A percentile compares a stretch with the other conserved stretches of the same genome.
These are phyloP conservation scores for Fragaria vesca DNA, from an alignment of 306 rosid genomes.

Conservation along the genomic window DNA sequence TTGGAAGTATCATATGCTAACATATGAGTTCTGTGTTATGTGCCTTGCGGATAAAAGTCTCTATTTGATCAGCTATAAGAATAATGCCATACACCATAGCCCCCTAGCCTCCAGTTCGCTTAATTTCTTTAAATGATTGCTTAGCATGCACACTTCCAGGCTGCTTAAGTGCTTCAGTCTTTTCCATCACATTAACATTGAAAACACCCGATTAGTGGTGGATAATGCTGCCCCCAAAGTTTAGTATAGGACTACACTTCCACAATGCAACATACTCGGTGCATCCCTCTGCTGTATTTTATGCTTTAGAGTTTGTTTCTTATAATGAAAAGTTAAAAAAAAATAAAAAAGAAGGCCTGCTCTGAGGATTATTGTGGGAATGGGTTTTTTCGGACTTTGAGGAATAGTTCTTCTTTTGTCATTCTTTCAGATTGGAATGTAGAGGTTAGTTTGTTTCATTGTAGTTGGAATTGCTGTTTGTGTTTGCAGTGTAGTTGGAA, in stretches of 20 bases:
- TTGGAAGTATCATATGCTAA: background rate
- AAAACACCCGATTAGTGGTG: background rate
- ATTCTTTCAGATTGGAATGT: background rate
- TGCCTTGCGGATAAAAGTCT: background rate
- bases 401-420: background rate
- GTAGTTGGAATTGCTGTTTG: background rate
- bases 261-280: background rate
- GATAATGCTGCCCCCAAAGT: background rate
- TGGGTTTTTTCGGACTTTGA: background rate
- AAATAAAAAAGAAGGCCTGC: background rate
- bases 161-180: background rate
- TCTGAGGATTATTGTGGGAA: background rate
- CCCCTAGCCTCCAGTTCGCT: background rate
- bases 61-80: background rate
- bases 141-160: background rate
- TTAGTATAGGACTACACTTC: background rate
- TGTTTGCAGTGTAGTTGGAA: background rate
- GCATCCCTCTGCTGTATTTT: background rate
- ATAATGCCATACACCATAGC: background rate
- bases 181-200: background rate
- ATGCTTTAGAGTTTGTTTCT: background rate
- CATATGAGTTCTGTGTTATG: background rate
- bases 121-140: background rate
- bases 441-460: background rate
- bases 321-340: background rate